Base-by-base conservation (phyloP, 176 grass and related monocot species). In the Pharus latifolius region DNA sequence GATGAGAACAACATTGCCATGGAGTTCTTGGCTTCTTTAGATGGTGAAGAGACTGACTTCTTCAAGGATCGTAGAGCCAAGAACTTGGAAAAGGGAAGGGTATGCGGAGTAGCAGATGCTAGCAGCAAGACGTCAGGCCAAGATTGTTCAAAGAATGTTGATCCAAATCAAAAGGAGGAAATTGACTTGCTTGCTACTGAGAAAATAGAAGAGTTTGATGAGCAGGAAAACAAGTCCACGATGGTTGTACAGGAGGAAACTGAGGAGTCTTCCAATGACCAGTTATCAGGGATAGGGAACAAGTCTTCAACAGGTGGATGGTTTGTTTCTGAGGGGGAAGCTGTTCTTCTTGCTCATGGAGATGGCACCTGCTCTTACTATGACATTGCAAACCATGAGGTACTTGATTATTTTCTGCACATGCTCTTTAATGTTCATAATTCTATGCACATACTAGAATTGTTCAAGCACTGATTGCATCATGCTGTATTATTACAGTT, bases 291-390 rank as follows among this genome's bases (percentile, higher is more conserved):
- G 70, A 94, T 99, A 75, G 90, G 95, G 13, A 78, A 60, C 64
- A 99, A 94, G 44, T 80, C 81, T 59, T 79, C 81, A 27, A 87
- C 90, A 28, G 82, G 95, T n/a, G 95, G 95, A 75, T 99, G 90
- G 87, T 99, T 99, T 83, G 90, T 94, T 60, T 93, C 89, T 15
- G 95, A 99, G 71, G 88, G 92, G 62, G 82, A 91, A 71, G 82
- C 85, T n/a, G 82, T 99, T 65, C 95, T 99, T 81, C 89, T 99
- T 50, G 83, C 95, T 63, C 87, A 91, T 50, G 76, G 74, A 46
- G 95, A 98, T 76, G 95, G 95, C 7, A 87, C 84, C 54, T 99
- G 95, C 60, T 99, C 88, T 33, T 99, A 99, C 56, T 94, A 99
- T 74, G 95, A 99, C 54, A 99, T 99, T 68, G 78, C 85, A 44